phyloP scores from a whole-genome alignment of 768 basidiomycete species.

The Kwoniella bestiolae region DNA sequence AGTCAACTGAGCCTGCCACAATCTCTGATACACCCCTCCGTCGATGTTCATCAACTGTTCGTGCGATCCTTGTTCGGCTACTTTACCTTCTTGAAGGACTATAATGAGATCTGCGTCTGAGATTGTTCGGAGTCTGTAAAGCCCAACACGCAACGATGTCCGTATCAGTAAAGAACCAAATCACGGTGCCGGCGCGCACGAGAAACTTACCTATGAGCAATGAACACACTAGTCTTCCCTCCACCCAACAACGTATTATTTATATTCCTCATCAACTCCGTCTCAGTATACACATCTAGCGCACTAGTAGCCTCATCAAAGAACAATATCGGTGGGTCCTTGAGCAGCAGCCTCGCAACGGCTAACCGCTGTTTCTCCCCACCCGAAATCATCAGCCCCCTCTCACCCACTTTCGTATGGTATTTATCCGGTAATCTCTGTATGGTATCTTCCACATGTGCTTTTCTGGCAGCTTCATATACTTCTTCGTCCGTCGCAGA shows the following conservation, averaged over 20 bases:
- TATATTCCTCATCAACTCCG: constrained; percentile 93
- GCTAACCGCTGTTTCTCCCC: constrained; percentile 98
- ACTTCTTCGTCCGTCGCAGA: constrained; percentile 90
- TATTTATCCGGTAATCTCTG: constrained; percentile 82
- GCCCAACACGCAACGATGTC: not conserved
- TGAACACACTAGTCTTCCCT: constrained; percentile 89
- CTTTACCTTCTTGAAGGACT: constrained; percentile 85
- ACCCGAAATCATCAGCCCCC: constrained; percentile 97
- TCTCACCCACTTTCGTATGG: constrained; percentile 87
- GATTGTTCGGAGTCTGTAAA: constrained; percentile 28
- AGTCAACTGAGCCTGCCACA: constrained; percentile 58
- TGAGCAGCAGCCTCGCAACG: constrained; percentile 86
- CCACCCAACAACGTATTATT: constrained; percentile 75
- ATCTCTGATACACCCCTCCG: constrained; percentile 59
- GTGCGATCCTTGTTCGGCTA: constrained; percentile 92
- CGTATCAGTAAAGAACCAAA: too few species aligned
- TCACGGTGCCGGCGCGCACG: too few species aligned
- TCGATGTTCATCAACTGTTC: constrained; percentile 74
- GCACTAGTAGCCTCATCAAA: constrained; percentile 99
- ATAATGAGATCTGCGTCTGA: constrained; percentile 77
- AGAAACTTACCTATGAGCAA: constrained; percentile 87
- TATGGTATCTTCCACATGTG: constrained; percentile 83
- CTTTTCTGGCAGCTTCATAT: constrained; percentile 76
- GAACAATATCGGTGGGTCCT: constrained; percentile 94
- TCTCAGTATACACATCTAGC: constrained; percentile 90